These are phyloP conservation scores for Fusarium neocosmosporiellum DNA, from an alignment of 2,329 filamentous ascomycete species.

Conservation along the genomic window DNA sequence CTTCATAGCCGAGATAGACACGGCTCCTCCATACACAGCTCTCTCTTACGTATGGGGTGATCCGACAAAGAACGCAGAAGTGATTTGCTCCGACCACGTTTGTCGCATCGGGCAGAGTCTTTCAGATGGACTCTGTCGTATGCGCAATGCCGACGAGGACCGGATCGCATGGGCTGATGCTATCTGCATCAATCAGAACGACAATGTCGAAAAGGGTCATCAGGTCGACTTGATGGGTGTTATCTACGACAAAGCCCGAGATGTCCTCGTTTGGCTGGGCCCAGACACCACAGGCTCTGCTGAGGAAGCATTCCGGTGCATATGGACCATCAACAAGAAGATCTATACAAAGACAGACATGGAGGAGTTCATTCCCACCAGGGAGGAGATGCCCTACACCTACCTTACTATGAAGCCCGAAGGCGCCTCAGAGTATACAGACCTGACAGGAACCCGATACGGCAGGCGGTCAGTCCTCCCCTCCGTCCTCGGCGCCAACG, in stretches of 20 bases:
- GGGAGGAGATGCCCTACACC: neutral
- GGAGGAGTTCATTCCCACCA: neutral
- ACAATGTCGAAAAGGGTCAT: conserved; percentile 7
- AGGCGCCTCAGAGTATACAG: neutral
- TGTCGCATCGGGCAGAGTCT: conserved; percentile 10
- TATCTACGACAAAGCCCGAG: conserved; percentile 6
- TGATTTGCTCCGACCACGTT: neutral
- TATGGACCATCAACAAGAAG: conserved; percentile 10
- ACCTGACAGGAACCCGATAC: neutral
- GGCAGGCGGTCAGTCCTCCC: neutral
- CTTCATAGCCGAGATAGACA: conserved; percentile 5
- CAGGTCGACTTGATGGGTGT: conserved; percentile 19
- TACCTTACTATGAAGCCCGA: neutral
- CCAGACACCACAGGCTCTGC: neutral
- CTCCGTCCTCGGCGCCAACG: neutral
- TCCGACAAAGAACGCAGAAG: neutral
- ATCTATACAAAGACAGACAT: conserved; percentile 1
- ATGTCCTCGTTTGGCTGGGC: conserved; percentile 17
- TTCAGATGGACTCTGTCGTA: neutral
- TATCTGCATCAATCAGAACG: conserved; percentile 16
- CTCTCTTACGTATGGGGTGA: conserved; percentile 8
- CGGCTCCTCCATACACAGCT: neutral
- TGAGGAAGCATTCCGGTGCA: conserved; percentile 8
- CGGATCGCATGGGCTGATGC: conserved; percentile 7
- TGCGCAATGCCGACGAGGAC: neutral